Conservation (phyloP, 768 basidiomycete species). For the Russula foetens region DNA sequence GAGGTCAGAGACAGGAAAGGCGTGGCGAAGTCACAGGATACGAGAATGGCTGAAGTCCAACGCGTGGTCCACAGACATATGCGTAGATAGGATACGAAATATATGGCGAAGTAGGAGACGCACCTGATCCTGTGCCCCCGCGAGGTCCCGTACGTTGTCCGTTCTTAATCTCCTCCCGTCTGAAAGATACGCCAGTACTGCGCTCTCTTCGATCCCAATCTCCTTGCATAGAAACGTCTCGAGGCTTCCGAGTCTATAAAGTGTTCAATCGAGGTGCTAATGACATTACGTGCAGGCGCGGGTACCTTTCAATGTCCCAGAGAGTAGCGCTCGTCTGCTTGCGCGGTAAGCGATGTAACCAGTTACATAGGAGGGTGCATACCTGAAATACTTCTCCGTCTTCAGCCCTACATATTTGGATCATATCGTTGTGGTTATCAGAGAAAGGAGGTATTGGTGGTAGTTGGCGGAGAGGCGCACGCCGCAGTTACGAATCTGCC, state of each 20-base stretch:
- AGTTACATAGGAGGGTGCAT: background rate
- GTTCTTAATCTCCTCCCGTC: constrained; percentile 68
- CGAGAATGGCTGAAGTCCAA: background rate
- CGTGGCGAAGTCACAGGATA: background rate
- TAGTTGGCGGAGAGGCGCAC: background rate
- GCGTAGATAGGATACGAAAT: background rate
- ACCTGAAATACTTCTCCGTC: constrained; percentile 34
- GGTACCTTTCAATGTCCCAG: constrained; percentile 72
- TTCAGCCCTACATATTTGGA: constrained; percentile 36
- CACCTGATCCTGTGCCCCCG: constrained; percentile 69
- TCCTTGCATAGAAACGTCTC: constrained; percentile 66
- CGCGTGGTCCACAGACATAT: background rate
- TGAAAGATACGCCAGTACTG: constrained; percentile 67
- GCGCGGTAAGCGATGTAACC: background rate
- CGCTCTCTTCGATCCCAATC: constrained; percentile 60
- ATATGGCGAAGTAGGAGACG: constrained; percentile 15
- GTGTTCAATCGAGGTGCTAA: constrained; percentile 4
- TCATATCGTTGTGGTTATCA: constrained; percentile 21
- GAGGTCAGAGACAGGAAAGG: background rate
- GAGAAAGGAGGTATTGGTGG: background rate
- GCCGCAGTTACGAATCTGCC: background rate
- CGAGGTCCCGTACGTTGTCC: constrained; percentile 68
- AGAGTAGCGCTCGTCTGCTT: constrained; percentile 50
- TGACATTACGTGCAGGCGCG: constrained; percentile 11
- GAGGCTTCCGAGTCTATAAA: constrained; percentile 51